Percentiles rank a stretch among this genome's conserved stretches.
Evolutionary conservation across 176 grass and related monocot genomes (phyloP).

Genomic region (Musa schizocarpa): DNA sequence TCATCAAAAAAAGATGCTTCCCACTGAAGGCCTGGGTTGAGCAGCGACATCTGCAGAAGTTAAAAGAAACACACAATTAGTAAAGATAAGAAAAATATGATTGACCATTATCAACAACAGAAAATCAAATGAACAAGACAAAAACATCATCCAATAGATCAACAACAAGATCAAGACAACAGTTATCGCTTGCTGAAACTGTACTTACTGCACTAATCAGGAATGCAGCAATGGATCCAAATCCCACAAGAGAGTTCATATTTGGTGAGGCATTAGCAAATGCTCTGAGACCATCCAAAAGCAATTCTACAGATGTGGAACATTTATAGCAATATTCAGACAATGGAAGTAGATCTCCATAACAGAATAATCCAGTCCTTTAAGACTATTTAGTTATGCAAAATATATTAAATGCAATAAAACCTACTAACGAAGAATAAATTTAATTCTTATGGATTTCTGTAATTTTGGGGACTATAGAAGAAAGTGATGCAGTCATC

Average conservation of each 20-base stretch:
- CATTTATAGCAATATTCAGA: background rate
- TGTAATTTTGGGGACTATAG: too few species aligned
- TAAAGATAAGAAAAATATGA: constrained; percentile 17
- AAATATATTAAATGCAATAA: background rate
- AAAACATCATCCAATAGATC: background rate
- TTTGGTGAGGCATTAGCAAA: constrained; percentile 90
- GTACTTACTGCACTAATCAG: constrained; percentile 78
- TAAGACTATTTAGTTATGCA: background rate
- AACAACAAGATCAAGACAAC: constrained; percentile 3
- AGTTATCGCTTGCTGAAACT: background rate
- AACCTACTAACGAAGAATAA: too few species aligned
- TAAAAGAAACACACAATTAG: constrained; percentile 1
- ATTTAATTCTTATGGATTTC: too few species aligned
- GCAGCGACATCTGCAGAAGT: constrained; percentile 59
- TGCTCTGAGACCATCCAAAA: constrained; percentile 84
- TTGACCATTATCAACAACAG: background rate
- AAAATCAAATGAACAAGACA: background rate
- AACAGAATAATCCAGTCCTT: background rate
- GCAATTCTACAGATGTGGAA: constrained; percentile 50
- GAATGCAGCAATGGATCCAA: constrained; percentile 86
- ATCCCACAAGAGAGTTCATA: constrained; percentile 98
- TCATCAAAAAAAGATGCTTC: constrained; percentile 96
- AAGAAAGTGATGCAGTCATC: too few species aligned
- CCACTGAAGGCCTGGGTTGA: constrained; percentile 83
- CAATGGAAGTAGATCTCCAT: background rate